Evolutionary conservation across 352 stramenopile genomes (phyloP).

Genomic region (Blastocystis hominis): DNA sequence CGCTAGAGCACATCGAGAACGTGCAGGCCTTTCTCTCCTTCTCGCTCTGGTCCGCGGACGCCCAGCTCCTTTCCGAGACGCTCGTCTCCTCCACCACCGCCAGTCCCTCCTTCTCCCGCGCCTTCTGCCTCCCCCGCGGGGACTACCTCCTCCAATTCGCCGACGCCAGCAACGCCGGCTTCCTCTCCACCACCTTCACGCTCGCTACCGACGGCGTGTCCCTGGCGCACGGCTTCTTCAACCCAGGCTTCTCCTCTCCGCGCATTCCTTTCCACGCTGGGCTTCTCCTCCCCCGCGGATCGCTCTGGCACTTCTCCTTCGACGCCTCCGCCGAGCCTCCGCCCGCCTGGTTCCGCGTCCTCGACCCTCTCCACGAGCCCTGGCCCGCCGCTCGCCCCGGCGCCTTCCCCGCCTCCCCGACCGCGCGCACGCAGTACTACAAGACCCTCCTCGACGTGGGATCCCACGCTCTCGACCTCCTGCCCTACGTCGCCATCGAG

Average conservation of each 20-base stretch:
- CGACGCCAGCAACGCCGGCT: slow-evolving; percentile 17
- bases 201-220: not conserved
- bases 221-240: not conserved
- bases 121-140: not conserved
- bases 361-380: slow-evolving; percentile 13
- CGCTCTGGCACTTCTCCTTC: slow-evolving; percentile 16
- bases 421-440: not conserved
- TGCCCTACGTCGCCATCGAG: not conserved
- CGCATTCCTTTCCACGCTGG: not conserved
- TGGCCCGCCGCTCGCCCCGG: not conserved
- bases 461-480: not conserved
- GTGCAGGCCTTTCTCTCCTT: not conserved
- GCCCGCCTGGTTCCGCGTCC: not conserved
- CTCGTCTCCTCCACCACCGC: not conserved
- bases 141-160: not conserved
- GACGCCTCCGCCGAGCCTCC: not conserved
- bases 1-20: not conserved
- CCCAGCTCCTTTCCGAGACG: not conserved
- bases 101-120: not conserved
- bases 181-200: not conserved
- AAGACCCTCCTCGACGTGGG: slow-evolving; percentile 30
- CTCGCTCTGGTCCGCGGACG: not conserved
- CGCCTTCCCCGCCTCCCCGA: not conserved
- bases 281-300: not conserved
- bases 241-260: slow-evolving; percentile 3